Conservation (phyloP, 352 stramenopile species). For the Globisporangium sylvaticum region DNA sequence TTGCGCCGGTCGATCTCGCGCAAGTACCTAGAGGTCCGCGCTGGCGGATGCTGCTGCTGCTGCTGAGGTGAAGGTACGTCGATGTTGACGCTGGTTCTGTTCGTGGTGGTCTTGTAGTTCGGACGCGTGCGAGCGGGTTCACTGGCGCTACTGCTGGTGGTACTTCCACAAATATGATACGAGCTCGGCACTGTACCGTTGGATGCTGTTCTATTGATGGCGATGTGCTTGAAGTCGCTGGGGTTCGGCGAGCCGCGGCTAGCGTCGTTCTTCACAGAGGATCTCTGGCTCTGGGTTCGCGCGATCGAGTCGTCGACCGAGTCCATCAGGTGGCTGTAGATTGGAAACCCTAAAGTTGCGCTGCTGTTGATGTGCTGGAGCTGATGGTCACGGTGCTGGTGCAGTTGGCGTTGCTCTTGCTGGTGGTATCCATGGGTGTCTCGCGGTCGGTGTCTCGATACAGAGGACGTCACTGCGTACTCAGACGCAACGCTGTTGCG, state of each 20-base stretch:
- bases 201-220: not conserved
- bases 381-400: not conserved
- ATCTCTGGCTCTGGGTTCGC: not conserved
- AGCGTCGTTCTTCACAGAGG: no score
- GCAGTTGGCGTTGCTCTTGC: not conserved
- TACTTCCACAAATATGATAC: no score
- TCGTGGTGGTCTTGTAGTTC: not conserved
- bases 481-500: not conserved
- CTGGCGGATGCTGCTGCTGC: no score
- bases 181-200: not conserved
- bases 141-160: not conserved
- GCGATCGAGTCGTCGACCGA: not conserved
- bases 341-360: not conserved
- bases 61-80: not conserved
- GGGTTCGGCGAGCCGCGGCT: not conserved
- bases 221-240: not conserved
- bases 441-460: not conserved
- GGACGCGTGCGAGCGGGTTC: not conserved
- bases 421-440: no score
- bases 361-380: not conserved
- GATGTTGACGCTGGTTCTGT: no score
- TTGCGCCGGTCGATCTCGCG: constrained; percentile 56
- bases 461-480: not conserved
- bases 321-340: not conserved
- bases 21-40: constrained; percentile 37